Conservation (phyloP, 805 yeast species). For the Scheffersomyces amazonensis region DNA sequence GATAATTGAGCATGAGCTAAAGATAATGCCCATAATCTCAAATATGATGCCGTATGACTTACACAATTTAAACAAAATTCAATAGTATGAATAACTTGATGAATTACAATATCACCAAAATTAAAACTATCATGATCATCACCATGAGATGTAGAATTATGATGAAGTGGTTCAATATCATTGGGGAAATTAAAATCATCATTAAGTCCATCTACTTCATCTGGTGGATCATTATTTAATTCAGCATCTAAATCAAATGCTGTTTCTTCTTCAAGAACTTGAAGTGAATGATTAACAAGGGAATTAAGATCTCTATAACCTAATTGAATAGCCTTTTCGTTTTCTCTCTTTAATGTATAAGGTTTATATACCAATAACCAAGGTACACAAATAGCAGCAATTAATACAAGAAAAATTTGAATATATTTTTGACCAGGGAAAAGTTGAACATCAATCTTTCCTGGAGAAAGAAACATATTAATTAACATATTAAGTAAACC, state of each 20-base stretch:
- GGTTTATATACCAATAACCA: constrained; percentile 70
- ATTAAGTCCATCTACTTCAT: constrained; percentile 12
- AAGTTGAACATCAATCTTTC: constrained; percentile 60
- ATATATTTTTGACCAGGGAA: constrained; percentile 64
- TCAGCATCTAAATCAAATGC: constrained; percentile 18
- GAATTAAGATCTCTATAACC: constrained; percentile 39
- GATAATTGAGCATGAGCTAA: constrained; percentile 80
- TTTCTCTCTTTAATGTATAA: constrained; percentile 38
- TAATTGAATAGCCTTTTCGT: constrained; percentile 29
- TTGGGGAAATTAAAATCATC: constrained; percentile 36
- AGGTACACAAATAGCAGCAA: constrained; percentile 72
- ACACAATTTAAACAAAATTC: constrained; percentile 80
- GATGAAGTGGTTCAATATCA: constrained; percentile 31
- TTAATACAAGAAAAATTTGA: constrained; percentile 53
- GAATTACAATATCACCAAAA: constrained; percentile 70
- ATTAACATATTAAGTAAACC: constrained; percentile 72
- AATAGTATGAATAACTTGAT: constrained; percentile 78
- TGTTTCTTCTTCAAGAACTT: constrained; percentile 41
- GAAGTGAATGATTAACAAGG: constrained; percentile 41
- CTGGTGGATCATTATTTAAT: constrained; percentile 11
- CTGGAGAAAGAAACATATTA: constrained; percentile 74
- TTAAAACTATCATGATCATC: constrained; percentile 40
- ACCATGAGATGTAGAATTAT: constrained; percentile 36
- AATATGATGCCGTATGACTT: constrained; percentile 75
- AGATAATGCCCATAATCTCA: constrained; percentile 77